Evolutionary conservation across 805 yeast species (phyloP), one percentile per base, ranked within the genome.

Genomic region (Starmerella khaoyaiensis): DNA sequence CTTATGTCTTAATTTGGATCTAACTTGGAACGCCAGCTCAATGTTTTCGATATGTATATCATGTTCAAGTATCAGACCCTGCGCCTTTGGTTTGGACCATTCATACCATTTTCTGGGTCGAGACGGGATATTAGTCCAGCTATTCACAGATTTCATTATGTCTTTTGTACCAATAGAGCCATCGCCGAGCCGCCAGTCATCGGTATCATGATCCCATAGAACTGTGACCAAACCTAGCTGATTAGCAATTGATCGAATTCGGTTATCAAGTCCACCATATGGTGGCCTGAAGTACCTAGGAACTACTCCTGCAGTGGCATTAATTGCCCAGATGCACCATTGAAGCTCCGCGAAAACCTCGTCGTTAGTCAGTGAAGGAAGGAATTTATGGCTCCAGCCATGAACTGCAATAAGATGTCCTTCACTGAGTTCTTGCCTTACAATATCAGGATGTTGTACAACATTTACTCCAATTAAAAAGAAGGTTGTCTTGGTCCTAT

Each of bases 311-410:
- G 82, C 80, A 0, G 96, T 84, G 1, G 95, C 95, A 61, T 87
- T 86, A 84, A 86, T 81, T 4, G 96, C 95, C 96, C 96, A 87
- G 22, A 83, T 74, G 1, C 93, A 76, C 98, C 98, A 87, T 57
- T 86, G 77, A 26, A 87, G 60, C 55, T 87, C 94, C 0, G 96
- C 94, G 39, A 79, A 74, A 15, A 87, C 73, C 44, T 81, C 71
- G 58, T 83, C 87, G 54, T 84, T 84, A 18, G 74, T 58, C 39
- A 86, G 63, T 1, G 74, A 58, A 2, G 96, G 95, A 42, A 87
- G 67, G 50, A 77, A 81, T 40, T 75, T 74, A 61, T 87, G 97
- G 1, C 84, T 74, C 95, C 95, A 87, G 0, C 96, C 82, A 56
- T 87, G 98, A 0, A 83, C 69, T 1, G 80, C 96, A 53, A 84